Conservation (phyloP, 306 rosid genomes). For the Senna siamea region DNA sequence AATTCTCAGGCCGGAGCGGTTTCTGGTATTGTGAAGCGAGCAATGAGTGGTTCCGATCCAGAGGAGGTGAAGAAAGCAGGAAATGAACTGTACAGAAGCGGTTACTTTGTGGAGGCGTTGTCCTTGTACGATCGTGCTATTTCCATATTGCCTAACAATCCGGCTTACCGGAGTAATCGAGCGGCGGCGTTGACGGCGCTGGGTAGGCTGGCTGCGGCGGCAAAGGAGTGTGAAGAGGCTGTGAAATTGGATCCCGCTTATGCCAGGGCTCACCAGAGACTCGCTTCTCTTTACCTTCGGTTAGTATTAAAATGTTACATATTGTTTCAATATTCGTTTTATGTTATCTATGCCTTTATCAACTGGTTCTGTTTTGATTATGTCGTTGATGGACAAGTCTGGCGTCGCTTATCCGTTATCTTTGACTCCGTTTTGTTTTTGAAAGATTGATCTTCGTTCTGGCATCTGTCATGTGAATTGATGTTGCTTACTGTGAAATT, state of each 20-base stretch:
- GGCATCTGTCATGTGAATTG: no score
- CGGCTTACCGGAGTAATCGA: conserved; percentile 77
- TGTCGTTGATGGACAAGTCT: not conserved
- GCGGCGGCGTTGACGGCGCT: conserved; percentile 84
- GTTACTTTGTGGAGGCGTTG: conserved; percentile 69
- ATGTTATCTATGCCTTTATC: not conserved
- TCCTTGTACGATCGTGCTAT: conserved; percentile 84
- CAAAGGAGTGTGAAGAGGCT: conserved; percentile 81
- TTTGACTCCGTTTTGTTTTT: not conserved
- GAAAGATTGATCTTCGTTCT: no score
- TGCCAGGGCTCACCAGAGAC: conserved; percentile 83
- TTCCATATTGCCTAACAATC: conserved; percentile 64
- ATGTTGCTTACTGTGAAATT: no score
- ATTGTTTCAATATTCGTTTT: no score
- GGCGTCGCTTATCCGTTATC: not conserved
- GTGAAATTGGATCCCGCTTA: conserved; percentile 72
- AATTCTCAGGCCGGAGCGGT: conserved; percentile 37
- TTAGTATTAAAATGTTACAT: no score
- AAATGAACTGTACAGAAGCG: conserved; percentile 66
- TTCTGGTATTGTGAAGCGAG: conserved; percentile 34
- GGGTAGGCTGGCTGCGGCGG: conserved; percentile 79
- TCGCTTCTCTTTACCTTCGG: conserved; percentile 86
- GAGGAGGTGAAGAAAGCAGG: conserved; percentile 74
- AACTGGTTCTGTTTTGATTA: conserved; percentile 13
- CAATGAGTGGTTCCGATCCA: conserved; percentile 54